Conservation (phyloP, 176 grass and related monocot species). For the Aegilops tauschii region DNA sequence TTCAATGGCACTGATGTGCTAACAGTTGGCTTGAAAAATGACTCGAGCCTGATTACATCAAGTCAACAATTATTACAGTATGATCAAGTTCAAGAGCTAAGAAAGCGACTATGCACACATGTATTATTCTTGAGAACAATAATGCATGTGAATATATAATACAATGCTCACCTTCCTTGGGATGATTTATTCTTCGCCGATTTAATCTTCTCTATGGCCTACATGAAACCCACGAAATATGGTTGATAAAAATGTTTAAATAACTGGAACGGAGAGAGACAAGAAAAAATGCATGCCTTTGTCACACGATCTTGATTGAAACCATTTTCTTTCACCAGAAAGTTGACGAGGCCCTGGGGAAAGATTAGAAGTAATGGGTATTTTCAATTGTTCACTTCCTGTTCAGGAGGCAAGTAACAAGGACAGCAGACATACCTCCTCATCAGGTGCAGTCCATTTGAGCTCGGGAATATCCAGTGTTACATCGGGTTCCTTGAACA, state of each 20-base stretch:
- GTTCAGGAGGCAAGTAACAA: constrained; percentile 2
- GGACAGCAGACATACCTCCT: constrained; percentile 46
- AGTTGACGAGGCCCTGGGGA: constrained; percentile 60
- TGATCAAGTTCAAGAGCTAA: background rate
- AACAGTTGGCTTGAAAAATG: constrained; percentile 61
- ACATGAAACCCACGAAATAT: constrained; percentile 23
- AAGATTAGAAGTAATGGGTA: background rate
- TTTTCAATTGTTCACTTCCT: background rate
- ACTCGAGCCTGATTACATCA: constrained; percentile 45
- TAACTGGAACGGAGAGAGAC: background rate
- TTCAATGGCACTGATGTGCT: constrained; percentile 35
- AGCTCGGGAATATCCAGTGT: constrained; percentile 68
- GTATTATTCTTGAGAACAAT: background rate
- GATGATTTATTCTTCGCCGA: constrained; percentile 78
- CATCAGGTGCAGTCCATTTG: constrained; percentile 76
- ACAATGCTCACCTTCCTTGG: constrained; percentile 53
- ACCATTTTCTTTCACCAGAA: constrained; percentile 79
- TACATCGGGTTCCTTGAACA: constrained; percentile 88
- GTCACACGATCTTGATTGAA: constrained; percentile 86
- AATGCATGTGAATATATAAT: background rate
- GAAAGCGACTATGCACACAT: background rate
- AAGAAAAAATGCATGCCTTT: constrained; percentile 57
- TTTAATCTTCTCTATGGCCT: constrained; percentile 97
- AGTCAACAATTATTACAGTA: background rate
- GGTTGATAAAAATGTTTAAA: background rate